Evolutionary conservation across 2,329 filamentous ascomycete genomes (phyloP), one percentile per base, ranked within the genome.

Genomic region (Myriosclerotinia curreyana): DNA sequence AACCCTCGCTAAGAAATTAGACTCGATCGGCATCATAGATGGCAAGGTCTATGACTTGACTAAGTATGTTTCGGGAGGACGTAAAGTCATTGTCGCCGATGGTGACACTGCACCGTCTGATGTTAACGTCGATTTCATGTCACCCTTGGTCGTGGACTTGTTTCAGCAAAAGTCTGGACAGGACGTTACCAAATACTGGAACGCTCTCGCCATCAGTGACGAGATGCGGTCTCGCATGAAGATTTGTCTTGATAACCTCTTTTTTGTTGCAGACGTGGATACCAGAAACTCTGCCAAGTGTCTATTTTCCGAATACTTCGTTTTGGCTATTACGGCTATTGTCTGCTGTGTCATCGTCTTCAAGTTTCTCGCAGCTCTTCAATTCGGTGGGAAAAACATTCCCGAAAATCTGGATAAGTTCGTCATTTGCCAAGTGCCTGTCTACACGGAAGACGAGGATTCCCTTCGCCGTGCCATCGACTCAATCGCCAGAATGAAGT

Each of bases 381-480:
- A 99, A 74, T 99, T 99, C 72, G 89, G 91, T 52, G 87, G 83
- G 71, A 96, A 96, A 80, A 97, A 91, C 68, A 80, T 94, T 46
- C 96, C 95, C 0, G 95, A 99, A 77, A 95, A 97, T 74, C 85
- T 99, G 38, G 95, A 99, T 78, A 99, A 99, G 76, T 99, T 99
- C 75, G 83, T 99, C 75, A 97, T 99, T 77, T 96, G 92, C 74
- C 96, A 97, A 77, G 94, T 99, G 66, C 95, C 95, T 0, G 95
- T 92, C 1, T 99, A 99, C 74, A 99, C 95, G 0, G 95, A 99
- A 80, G 95, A 98, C 74, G 96, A 99, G 76, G 96, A 99, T 0
- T 98, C 94, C 44, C 83, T 99, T 34, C 92, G 95, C 63, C 93
- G 94, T 81, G 95, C 95, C 65, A 96, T 99, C 71, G 95, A 99